Percentiles rank a stretch among this genome's conserved stretches.
Evolutionary conservation across 495 filamentous ascomycete species (phyloP).

Genomic region (Cercophora samala): DNA sequence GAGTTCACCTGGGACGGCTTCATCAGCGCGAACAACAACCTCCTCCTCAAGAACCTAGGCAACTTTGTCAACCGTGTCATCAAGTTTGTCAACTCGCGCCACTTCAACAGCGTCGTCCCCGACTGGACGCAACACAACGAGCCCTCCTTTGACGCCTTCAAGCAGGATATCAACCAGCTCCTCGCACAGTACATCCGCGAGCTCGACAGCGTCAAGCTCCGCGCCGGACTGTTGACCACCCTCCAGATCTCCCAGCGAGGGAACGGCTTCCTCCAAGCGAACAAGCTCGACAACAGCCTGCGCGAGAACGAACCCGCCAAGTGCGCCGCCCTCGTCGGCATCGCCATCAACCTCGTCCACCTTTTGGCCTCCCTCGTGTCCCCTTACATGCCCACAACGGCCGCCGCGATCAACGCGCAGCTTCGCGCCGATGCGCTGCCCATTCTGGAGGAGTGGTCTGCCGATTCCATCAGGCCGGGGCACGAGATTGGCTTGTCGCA

Average conservation of each 20-base stretch:
- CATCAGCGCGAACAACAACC: slow-evolving; percentile 77
- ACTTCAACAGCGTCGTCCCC: slow-evolving; percentile 62
- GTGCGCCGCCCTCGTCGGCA: slow-evolving; percentile 67
- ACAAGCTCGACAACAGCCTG: slow-evolving; percentile 76
- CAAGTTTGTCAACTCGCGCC: slow-evolving; percentile 73
- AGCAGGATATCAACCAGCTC: slow-evolving; percentile 23
- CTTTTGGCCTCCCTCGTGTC: slow-evolving; percentile 68
- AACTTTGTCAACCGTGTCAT: slow-evolving; percentile 88
- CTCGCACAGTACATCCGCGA: slow-evolving; percentile 65
- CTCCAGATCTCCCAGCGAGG: slow-evolving; percentile 71
- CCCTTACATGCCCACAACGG: slow-evolving; percentile 77
- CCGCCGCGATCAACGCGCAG: slow-evolving; percentile 65
- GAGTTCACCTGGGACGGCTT: slow-evolving; percentile 82
- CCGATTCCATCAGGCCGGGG: slow-evolving; percentile 56
- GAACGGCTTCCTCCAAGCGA: slow-evolving; percentile 69
- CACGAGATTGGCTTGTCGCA: slow-evolving; percentile 76
- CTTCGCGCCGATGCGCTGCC: slow-evolving; percentile 58
- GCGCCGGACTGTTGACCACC: slow-evolving; percentile 62
- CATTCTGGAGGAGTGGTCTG: slow-evolving; percentile 61
- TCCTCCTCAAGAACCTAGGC: slow-evolving; percentile 78
- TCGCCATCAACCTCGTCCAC: slow-evolving; percentile 72
- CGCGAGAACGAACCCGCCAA: slow-evolving; percentile 30
- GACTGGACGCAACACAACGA: slow-evolving; percentile 46
- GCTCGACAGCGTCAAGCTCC: slow-evolving; percentile 69
- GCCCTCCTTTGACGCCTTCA: slow-evolving; percentile 23